Base-by-base conservation (phyloP, 2,329 filamentous ascomycete species). In the Phaeoacremonium minimum region DNA sequence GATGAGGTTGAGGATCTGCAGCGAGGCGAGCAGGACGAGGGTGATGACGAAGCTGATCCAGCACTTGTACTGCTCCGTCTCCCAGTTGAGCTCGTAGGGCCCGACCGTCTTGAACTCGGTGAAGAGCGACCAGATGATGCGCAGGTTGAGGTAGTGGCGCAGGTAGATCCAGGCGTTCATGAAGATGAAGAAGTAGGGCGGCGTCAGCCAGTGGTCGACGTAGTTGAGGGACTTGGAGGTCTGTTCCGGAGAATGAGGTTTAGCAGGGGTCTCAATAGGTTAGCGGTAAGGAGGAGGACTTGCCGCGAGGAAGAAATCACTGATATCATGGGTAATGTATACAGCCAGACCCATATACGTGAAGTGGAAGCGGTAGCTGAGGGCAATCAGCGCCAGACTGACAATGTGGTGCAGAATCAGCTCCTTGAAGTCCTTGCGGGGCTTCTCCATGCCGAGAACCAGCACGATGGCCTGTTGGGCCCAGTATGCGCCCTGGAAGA, bases 351-450 rank as follows among this genome's bases (percentile, higher is more conserved):
- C 90, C 58, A 97, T 94, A 64, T 95, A 91, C 15, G 89, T 94
- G 61, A 96, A 97, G 64, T 97, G 90, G 71, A 95, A 97, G 43
- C 88, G 81, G 66, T 96, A 97, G 67, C 86, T 93, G 54, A 91
- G 67, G 40, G 66, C 83, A 48, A 97, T 95, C 50, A 97, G 74
- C 15, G 82, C 69, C 41, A 97, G 67, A 15, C 87, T 94, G 57
- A 96, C 86, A 49, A 96, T 83, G 60, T 97, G 90, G 60, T 97
- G 90, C 37, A 83, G 80, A 34, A 95, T 87, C 36, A 96, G 75
- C 69, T 96, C 90, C 64, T 87, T 90, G 65, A 91, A 96, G 63
- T 97, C 90, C 69, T 95, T 96, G 42, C 90, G 73, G 18, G 86
- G 90, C 71, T 94, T 94, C 71, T 97, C 90, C 61, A 95, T 75